Base-by-base conservation (phyloP, 441 rosid genomes). In the Gossypium schwendimanii region DNA sequence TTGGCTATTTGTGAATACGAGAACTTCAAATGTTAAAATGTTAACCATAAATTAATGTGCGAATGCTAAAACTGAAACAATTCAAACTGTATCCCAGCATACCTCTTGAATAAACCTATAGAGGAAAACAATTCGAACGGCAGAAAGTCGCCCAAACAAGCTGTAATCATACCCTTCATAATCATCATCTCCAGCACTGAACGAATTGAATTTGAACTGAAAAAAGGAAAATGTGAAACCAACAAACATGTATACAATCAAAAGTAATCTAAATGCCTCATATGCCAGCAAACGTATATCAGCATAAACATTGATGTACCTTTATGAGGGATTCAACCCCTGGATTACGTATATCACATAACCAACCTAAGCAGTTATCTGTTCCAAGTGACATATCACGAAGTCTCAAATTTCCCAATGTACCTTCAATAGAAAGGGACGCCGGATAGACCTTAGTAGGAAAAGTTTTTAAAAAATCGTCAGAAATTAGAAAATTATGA, bases 101-200 rank as follows among this genome's bases (percentile, higher is more conserved):
- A 96, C 99, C 99, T 96, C 99, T 78, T 85, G 98, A 69, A 96
- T 91, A 87, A 96, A 96, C 78, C 98, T 85, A 82, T 96, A 91
- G 64, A 96, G 98, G 79, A 96, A 96, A 74, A 96, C 84, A 79
- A 96, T 89, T 76, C 99, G 93, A 73, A 92, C 98, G 71, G 98
- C 98, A 57, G 98, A 96, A 77, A 96, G 91, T 77, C 85, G 87
- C 57, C 99, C 94, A 78, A 78, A 85, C 88, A 96, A 87, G 84
- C 97, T 92, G 76, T 91, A 96, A 84, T 89, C 96, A 81, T 92
- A 92, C 75, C 99, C 99, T 84, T 92, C 96, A 84, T 92, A 96
- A 79, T 94, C 98, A 74, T 90, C 97, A 87, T 96, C 99, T 74
- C 96, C 99, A 67, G 86, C 85, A 86, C 92, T 87, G 70, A 88